A percentile compares a stretch with the other conserved stretches of the same genome.
Conservation (phyloP, 768 basidiomycete genomes). For the Rhizopogon vulgaris region DNA sequence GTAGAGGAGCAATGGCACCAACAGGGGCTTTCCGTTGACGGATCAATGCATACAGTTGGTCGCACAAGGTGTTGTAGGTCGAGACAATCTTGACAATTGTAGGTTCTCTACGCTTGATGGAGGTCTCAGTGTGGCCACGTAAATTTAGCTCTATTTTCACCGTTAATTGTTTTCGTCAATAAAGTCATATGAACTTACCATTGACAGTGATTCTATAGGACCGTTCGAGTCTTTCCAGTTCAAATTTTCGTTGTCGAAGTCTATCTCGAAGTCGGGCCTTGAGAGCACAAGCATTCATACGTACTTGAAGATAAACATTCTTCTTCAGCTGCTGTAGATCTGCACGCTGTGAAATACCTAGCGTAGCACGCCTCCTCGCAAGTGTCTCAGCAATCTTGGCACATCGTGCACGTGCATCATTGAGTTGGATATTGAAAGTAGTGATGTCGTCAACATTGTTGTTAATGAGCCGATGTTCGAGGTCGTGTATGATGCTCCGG, state of each 20-base stretch:
- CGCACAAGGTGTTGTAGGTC: constrained; percentile 24
- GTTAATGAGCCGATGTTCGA: background rate
- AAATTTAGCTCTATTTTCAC: constrained; percentile 23
- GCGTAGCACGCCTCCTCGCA: background rate
- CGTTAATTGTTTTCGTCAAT: too few relatives aligned
- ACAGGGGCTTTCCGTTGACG: constrained; percentile 15
- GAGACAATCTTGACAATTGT: constrained; percentile 16
- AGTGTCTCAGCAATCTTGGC: background rate
- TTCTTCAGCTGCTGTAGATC: constrained; percentile 3
- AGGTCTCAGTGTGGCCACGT: constrained; percentile 18
- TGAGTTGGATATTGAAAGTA: constrained; percentile 1
- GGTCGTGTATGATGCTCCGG: background rate
- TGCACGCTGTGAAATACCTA: constrained; percentile 2
- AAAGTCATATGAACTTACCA: too few relatives aligned
- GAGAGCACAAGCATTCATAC: constrained; percentile 16
- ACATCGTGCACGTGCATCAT: background rate
- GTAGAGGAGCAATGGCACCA: constrained; percentile 16
- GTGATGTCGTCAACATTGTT: background rate
- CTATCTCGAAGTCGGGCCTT: constrained; percentile 11
- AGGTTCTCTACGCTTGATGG: constrained; percentile 21
- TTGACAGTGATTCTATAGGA: constrained; percentile 10
- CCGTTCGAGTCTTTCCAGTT: constrained; percentile 11
- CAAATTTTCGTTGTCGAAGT: constrained; percentile 13
- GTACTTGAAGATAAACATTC: constrained; percentile 6
- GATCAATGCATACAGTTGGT: constrained; percentile 15